Evolutionary conservation across 768 basidiomycete genomes (phyloP), one percentile per base, ranked within the genome.

Genomic region (Tubosaeta sp.): DNA sequence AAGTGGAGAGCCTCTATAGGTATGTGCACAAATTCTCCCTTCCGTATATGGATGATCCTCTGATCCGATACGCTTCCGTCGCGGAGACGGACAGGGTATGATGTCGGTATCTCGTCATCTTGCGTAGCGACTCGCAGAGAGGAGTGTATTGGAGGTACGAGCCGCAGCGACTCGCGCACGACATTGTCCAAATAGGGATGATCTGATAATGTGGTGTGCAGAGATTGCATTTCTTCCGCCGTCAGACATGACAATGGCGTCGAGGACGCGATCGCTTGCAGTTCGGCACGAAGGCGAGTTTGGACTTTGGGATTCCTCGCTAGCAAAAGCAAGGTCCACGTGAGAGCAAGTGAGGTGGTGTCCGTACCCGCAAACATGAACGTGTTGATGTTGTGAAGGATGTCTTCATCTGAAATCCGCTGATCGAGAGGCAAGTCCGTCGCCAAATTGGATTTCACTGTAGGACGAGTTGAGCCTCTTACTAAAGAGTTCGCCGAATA

Each of bases 291-390:
- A 6, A 97, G 77, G 26, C 80, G 82, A 39, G 74, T 73, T 67
- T 97, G 94, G 13, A 85, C 65, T 1, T 73, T 73, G 0, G 83
- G 83, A 63, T 89, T 70, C 59, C 79, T 76, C 0, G 91, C 83
- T 35, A 97, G 78, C 14, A 88, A 72, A 52, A 84, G 73, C n/a
- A 95, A 67, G 2, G 85, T 84, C 93, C 94, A 97, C 0, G 89
- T 89, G 41, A 95, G 70, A 5, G 85, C 79, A 27, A 94, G 80
- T 3, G 88, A 88, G 11, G 86, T 86, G 1, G 91, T 91, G 61
- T 95, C 91, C 12, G 92, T 90, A 5, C 93, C 93, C 19, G 88
- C 91, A 65, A 93, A 91, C 77, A 93, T 83, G 66, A 95, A 88
- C 0, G 91, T 93, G 59, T 88, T 91, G 68, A 95, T 84, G 53